Evolutionary conservation across 768 basidiomycete genomes (phyloP).

Genomic region (Cytidiella melzeri): DNA sequence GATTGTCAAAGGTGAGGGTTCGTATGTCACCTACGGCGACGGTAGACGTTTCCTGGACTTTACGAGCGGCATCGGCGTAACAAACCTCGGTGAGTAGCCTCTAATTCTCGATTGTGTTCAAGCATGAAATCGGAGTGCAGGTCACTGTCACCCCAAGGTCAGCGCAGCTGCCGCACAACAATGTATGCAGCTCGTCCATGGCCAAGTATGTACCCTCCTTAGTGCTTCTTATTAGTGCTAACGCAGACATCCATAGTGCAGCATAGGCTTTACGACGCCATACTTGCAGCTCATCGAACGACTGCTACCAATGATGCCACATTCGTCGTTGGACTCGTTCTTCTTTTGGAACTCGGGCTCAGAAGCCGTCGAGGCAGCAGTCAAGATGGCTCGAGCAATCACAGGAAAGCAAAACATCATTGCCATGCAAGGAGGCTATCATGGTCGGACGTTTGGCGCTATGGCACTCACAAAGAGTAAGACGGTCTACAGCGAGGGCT

Average conservation of each 20-base stretch:
- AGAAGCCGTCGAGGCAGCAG: slow-evolving; percentile 84
- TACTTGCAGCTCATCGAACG: slow-evolving; percentile 84
- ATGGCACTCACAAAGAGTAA: slow-evolving; percentile 95
- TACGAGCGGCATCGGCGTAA: slow-evolving; percentile 84
- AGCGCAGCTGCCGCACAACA: slow-evolving; percentile 88
- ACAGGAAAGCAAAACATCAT: slow-evolving; percentile 88
- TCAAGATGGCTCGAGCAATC: slow-evolving; percentile 78
- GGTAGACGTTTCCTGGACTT: slow-evolving; percentile 79
- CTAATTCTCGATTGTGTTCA: slow-evolving; percentile 1
- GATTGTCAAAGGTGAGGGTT: slow-evolving; percentile 64
- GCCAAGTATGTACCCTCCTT: slow-evolving; percentile 45
- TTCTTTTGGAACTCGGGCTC: slow-evolving; percentile 98
- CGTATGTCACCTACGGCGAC: slow-evolving; percentile 66
- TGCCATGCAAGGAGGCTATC: slow-evolving; percentile 87
- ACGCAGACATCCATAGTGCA: slow-evolving; percentile 47
- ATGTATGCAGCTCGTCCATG: slow-evolving; percentile 73
- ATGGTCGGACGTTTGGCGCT: slow-evolving; percentile 89
- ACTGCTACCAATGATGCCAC: slow-evolving; percentile 84
- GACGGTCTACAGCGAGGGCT: slow-evolving; percentile 80
- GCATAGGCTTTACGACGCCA: slow-evolving; percentile 82
- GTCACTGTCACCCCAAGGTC: slow-evolving; percentile 84
- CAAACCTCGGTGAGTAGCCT: slow-evolving; percentile 55
- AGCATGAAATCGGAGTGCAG: slow-evolving; percentile 28
- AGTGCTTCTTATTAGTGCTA: neutral
- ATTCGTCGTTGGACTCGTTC: slow-evolving; percentile 88